Evolutionary conservation across 768 basidiomycete genomes (phyloP), one percentile per base, ranked within the genome.

Genomic region (Kwoniella heveanensis): DNA sequence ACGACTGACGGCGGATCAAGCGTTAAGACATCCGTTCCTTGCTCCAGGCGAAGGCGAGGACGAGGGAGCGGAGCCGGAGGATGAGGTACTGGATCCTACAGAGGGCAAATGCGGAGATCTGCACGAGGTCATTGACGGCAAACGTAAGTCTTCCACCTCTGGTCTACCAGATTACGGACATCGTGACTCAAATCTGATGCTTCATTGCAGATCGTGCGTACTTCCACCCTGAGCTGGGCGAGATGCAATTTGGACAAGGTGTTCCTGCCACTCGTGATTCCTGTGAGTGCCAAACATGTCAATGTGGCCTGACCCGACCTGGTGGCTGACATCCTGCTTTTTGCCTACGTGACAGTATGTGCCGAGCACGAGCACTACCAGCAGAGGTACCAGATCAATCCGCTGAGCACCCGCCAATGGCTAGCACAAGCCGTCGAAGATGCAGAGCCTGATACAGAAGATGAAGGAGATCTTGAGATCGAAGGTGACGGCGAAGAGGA

Each of bases 11-110:
- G 91, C 94, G 2, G 83, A 84, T 19, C 82, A 85, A 7, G 91
- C 89, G 19, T 83, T 98, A 50, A 85, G 85, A 62, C 93, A 97
- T 73, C 84, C 86, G 0, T 97, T 96, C 80, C 83, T 97, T 10
- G 48, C 54, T 29, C 67, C 72, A 0, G 83, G 82, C 21, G 83
- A 70, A 30, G 88, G 69, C 27, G 69, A 71, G 22, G 80, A 72
- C 27, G 63, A 50, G 7, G 54, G 52, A 25, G 53, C 51, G 52
- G 66, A 69, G 30, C 49, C 26, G 32, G 19, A 50, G 26, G 49
- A 56, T 27, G 61, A 66, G 32, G 9, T 65, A n/a, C n/a, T 73
- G 19, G 46, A 59, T 44, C 66, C 60, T 9, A 46, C 19, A 3
- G 67, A 66, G 10, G 70, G 70, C 22, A 68, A 68, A 30, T 76